Evolutionary conservation across 805 yeast species (phyloP).

Genomic region (Spathaspora arborariae): DNA sequence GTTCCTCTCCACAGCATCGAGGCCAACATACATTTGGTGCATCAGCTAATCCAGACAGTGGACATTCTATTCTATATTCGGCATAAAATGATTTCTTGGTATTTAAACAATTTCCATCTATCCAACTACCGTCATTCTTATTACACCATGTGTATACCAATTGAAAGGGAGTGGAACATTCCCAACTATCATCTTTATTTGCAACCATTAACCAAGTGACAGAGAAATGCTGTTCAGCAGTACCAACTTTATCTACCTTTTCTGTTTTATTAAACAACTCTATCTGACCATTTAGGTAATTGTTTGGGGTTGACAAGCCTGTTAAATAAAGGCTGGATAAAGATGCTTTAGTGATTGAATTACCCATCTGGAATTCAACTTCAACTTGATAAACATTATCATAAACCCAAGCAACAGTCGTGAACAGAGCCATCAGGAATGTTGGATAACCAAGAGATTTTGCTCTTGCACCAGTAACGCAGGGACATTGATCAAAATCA

Average conservation of each 20-base stretch:
- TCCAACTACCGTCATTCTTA: background rate
- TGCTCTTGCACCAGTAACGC: background rate
- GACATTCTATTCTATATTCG: conserved; percentile 1
- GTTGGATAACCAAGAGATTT: background rate
- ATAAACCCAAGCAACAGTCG: background rate
- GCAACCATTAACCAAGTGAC: conserved; percentile 5
- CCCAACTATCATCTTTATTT: background rate
- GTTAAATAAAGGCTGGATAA: conserved; percentile 1
- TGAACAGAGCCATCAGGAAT: background rate
- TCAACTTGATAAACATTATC: conserved; percentile 2
- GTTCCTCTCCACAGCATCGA: background rate
- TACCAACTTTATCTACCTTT: background rate
- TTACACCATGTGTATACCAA: conserved; percentile 3
- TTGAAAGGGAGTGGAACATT: background rate
- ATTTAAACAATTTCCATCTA: conserved; percentile 1
- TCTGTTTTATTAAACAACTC: conserved; percentile 1
- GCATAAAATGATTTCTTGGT: background rate
- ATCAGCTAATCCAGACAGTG: background rate
- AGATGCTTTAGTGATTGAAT: conserved; percentile 1
- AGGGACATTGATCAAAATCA: background rate
- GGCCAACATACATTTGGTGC: conserved; percentile 1
- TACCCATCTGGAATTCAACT: conserved; percentile 3
- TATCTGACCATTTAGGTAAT: conserved; percentile 3
- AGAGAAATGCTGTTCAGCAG: conserved; percentile 2
- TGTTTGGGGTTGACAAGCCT: background rate